phyloP scores from a whole-genome alignment of 257 asterid genomes.

The Ocimum tenuiflorum region DNA sequence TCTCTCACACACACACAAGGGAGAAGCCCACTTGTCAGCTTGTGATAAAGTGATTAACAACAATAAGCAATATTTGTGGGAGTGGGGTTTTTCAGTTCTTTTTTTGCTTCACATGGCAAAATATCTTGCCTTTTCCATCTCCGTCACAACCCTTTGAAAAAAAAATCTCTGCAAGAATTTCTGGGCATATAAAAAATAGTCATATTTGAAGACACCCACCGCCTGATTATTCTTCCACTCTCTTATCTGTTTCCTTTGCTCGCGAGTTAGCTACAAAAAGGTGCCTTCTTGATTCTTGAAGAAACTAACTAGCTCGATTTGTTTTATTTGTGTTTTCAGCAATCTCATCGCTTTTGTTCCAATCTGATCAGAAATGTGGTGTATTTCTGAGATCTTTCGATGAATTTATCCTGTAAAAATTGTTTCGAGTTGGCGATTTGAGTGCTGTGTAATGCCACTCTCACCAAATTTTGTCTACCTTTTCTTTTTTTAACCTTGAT shows the following conservation, averaged over 20 bases:
- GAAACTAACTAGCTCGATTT: neutral
- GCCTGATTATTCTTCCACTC: neutral
- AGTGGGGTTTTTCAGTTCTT: neutral
- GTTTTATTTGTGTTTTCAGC: neutral
- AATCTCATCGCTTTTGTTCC: conserved; percentile 2
- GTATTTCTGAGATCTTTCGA: conserved; percentile 7
- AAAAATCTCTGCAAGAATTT: neutral
- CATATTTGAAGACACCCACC: conserved; percentile 8
- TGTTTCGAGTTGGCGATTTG: neutral
- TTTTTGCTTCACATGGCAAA: conserved; percentile 25
- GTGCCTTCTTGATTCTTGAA: conserved; percentile 16
- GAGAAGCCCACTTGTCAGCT: conserved; percentile 18
- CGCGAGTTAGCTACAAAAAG: conserved; percentile 14
- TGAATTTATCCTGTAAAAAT: neutral
- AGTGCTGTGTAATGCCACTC: conserved; percentile 1
- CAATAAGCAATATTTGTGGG: conserved; percentile 1
- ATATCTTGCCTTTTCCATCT: conserved; percentile 22
- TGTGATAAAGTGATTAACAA: neutral
- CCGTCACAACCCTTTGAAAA: neutral
- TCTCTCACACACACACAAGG: neutral
- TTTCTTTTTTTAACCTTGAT: neutral
- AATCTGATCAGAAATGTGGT: conserved; percentile 8
- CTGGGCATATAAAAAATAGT: neutral
- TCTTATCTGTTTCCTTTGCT: neutral
- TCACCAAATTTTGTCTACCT: neutral